phyloP scores from a whole-genome alignment of 2,329 filamentous ascomycete genomes.

The Fragosphaeria purpurea region DNA sequence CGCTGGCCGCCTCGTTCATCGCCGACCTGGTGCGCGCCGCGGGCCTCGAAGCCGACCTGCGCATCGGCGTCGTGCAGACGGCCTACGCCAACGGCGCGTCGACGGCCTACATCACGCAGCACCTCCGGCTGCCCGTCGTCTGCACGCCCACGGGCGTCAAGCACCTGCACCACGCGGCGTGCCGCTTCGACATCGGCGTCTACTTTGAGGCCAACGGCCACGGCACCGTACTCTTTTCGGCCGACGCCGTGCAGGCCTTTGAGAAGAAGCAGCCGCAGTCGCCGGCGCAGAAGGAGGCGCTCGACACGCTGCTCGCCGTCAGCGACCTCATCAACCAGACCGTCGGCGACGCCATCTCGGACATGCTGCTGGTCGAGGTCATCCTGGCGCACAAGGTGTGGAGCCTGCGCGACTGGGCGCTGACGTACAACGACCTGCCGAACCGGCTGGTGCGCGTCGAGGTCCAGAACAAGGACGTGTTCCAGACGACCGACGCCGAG shows the following conservation, averaged over 20 bases:
- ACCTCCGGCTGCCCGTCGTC: slow-evolving; percentile 77
- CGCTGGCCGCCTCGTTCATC: slow-evolving; percentile 86
- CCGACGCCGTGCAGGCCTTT: slow-evolving; percentile 70
- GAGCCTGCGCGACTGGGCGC: slow-evolving; percentile 82
- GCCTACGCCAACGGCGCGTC: slow-evolving; percentile 95
- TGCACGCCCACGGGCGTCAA: slow-evolving; percentile 96
- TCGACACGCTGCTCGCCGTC: slow-evolving; percentile 74
- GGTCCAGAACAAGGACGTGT: slow-evolving; percentile 77
- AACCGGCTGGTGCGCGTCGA: slow-evolving; percentile 92
- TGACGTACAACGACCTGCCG: slow-evolving; percentile 86
- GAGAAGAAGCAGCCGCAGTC: slow-evolving; percentile 73
- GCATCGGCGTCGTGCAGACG: slow-evolving; percentile 91
- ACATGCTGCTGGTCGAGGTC: slow-evolving; percentile 91
- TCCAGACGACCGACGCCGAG: slow-evolving; percentile 88
- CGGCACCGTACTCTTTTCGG: slow-evolving; percentile 90
- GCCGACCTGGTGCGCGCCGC: slow-evolving; percentile 78
- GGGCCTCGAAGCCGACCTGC: slow-evolving; percentile 68
- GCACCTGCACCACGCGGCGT: slow-evolving; percentile 92
- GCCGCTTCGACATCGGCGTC: slow-evolving; percentile 88
- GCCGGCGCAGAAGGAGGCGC: slow-evolving; percentile 79
- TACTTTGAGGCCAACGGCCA: slow-evolving; percentile 99
- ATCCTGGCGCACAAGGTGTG: slow-evolving; percentile 93
- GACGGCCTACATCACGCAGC: slow-evolving; percentile 83
- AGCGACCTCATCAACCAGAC: slow-evolving; percentile 96
- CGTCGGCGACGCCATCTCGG: slow-evolving; percentile 89